These are phyloP conservation scores for Penicillium antarcticum DNA, from an alignment of 495 filamentous ascomycete genomes.

Conservation along the genomic window DNA sequence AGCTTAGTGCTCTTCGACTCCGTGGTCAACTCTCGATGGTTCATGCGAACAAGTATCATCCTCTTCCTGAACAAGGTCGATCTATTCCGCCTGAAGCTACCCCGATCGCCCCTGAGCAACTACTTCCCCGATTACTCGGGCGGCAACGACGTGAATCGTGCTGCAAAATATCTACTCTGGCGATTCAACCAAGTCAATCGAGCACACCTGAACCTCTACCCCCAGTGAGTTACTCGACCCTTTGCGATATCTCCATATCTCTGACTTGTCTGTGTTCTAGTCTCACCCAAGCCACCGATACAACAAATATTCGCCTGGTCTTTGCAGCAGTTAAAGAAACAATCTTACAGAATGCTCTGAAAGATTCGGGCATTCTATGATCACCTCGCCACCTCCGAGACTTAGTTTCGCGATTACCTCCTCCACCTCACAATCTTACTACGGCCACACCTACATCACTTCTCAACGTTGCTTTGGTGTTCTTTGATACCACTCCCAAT, in stretches of 20 bases:
- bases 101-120: constrained; percentile 79
- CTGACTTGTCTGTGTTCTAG: constrained; percentile 48
- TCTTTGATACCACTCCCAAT: constrained; percentile 5
- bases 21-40: constrained; percentile 98
- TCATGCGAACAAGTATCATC: constrained; percentile 97
- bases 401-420: not conserved
- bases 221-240: constrained; percentile 69
- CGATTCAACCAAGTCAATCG: constrained; percentile 98
- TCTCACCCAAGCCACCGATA: constrained; percentile 97
- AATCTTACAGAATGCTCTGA: constrained; percentile 95
- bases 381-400: constrained; percentile 6
- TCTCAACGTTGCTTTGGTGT: constrained; percentile 3
- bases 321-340: constrained; percentile 99
- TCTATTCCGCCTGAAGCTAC: constrained; percentile 92
- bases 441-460: not conserved
- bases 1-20: constrained; percentile 97
- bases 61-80: constrained; percentile 98
- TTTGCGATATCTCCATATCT: constrained; percentile 5
- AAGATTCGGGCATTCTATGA: constrained; percentile 93
- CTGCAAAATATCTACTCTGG: constrained; percentile 96
- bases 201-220: constrained; percentile 93
- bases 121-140: constrained; percentile 99
- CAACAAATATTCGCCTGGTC: constrained; percentile 94
- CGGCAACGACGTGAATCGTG: constrained; percentile 94
- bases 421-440: constrained; percentile 1